Evolutionary conservation across 164 flowering plant genomes (phyloP), one percentile per base, ranked within the genome.

Genomic region (Buxus sempervirens): DNA sequence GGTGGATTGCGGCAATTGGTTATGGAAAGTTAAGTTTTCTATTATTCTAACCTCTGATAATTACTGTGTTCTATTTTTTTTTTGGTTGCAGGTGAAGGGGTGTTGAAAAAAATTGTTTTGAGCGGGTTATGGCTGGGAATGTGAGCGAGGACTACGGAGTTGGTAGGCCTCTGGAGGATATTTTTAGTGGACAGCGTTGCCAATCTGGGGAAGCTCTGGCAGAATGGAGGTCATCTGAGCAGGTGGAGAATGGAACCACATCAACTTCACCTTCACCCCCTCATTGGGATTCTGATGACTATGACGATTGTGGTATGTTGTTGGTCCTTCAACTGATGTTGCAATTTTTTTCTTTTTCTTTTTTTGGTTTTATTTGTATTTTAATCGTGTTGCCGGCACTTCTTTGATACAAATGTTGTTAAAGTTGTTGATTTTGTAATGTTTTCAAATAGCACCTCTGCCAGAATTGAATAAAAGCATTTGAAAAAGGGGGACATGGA

Each of bases 141-240:
- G 77, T 70, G 42, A 77, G 76, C 62, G 90, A 84, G 66, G 84
- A 85, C 28, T 61, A 83, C 70, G 84, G 81, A 68, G 79, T 58
- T 65, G 90, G 84, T 54, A 81, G 80, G 75, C 78, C 85, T 55
- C 42, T 69, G 55, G 87, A 81, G 71, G 87, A 83, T 22, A 76
- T 75, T 71, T 82, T 82, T 38, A 82, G 73, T 63, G 84, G 76
- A 71, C 88, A 87, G 56, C 75, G 77, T 27, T 79, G 79, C 51
- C 83, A 81, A 49, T 82, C 85, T 24, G 79, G 87, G 24, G 91
- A 86, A 73, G 84, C 87, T 60, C 69, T 84, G 69, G 83, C 88
- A 4, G 91, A 87, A 72, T 89, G 90, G 91, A 74, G 90, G 76
- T 89, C 91, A 20, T 82, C 81, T 23, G 95, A 84, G 76, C 91